Evolutionary conservation across 495 filamentous ascomycete species (phyloP).

Genomic region (Thermothielavioides terrestris): DNA sequence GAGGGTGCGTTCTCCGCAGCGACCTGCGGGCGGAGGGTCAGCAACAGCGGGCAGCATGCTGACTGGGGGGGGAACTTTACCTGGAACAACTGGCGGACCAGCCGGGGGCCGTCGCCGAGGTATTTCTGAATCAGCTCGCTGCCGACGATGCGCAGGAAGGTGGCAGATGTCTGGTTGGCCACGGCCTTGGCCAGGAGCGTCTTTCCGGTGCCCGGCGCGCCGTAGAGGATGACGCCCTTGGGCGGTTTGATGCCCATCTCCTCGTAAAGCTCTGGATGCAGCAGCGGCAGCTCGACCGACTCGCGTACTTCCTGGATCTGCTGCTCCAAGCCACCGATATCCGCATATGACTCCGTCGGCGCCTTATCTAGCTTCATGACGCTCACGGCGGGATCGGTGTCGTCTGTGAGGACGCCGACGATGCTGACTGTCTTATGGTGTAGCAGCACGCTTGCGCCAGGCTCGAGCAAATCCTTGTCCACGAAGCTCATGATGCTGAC

Average conservation of each 20-base stretch:
- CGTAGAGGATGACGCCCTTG: slow-evolving; percentile 99
- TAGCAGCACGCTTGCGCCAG: slow-evolving; percentile 87
- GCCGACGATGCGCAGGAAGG: slow-evolving; percentile 95
- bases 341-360: slow-evolving; percentile 94
- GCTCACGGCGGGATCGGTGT: slow-evolving; percentile 89
- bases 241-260: slow-evolving; percentile 99
- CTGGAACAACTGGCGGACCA: slow-evolving; percentile 96
- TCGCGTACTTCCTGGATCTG: slow-evolving; percentile 98
- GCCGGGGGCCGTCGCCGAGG: slow-evolving; percentile 85
- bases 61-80: slow-evolving; percentile 24
- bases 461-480: slow-evolving; percentile 96
- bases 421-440: slow-evolving; percentile 98
- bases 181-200: slow-evolving; percentile 96
- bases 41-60: neutral
- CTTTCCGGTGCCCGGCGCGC: slow-evolving; percentile 94
- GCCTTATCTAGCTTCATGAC: slow-evolving; percentile 99
- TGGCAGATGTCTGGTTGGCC: slow-evolving; percentile 96
- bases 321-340: slow-evolving; percentile 90
- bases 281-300: slow-evolving; percentile 88
- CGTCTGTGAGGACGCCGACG: slow-evolving; percentile 93
- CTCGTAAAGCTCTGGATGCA: slow-evolving; percentile 97
- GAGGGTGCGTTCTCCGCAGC: slow-evolving; percentile 93
- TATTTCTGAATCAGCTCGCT: slow-evolving; percentile 99
- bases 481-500: slow-evolving; percentile 99
- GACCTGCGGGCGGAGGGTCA: slow-evolving; percentile 47